These are phyloP conservation scores for Pythium plurisporium DNA, from an alignment of 352 stramenopile species.

Conservation along the genomic window DNA sequence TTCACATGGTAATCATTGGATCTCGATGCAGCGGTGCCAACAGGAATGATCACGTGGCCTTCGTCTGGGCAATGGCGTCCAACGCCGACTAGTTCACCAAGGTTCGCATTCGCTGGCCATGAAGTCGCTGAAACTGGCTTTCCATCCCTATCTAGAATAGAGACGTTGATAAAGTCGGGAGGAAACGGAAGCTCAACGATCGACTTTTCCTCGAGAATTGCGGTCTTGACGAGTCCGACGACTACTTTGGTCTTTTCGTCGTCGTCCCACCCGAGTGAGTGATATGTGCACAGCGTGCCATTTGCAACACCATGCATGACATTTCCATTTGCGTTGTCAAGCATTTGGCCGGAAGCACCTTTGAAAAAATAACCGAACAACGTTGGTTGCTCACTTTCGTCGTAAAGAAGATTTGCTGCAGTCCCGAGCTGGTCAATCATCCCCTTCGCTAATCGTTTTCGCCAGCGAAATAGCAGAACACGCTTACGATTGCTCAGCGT, in stretches of 20 bases:
- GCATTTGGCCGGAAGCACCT: constrained; percentile 4
- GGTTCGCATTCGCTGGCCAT: background rate
- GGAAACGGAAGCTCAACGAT: background rate
- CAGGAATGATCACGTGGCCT: constrained; percentile 1
- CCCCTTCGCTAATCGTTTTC: background rate
- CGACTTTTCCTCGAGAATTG: background rate
- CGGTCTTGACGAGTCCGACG: background rate
- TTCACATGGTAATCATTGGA: too few relatives aligned
- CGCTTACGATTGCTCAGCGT: too few relatives aligned
- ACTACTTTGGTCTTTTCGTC: background rate
- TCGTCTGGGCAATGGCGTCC: too few relatives aligned
- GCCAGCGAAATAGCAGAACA: background rate
- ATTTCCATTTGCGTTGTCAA: constrained; percentile 17
- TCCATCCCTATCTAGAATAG: too few relatives aligned
- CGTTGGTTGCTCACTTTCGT: constrained; percentile 9
- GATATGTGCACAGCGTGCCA: constrained; percentile 6
- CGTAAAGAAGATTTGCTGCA: background rate
- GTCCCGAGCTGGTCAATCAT: background rate
- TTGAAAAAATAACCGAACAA: constrained; percentile 16
- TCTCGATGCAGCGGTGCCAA: too few relatives aligned
- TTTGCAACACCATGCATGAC: background rate
- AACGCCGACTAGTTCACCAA: too few relatives aligned
- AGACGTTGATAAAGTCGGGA: constrained; percentile 1
- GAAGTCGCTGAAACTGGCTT: background rate
- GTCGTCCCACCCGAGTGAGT: constrained; percentile 21